Evolutionary conservation across 331 rosid genomes (phyloP), one percentile per base, ranked within the genome.

Genomic region (Arachis monticola): DNA sequence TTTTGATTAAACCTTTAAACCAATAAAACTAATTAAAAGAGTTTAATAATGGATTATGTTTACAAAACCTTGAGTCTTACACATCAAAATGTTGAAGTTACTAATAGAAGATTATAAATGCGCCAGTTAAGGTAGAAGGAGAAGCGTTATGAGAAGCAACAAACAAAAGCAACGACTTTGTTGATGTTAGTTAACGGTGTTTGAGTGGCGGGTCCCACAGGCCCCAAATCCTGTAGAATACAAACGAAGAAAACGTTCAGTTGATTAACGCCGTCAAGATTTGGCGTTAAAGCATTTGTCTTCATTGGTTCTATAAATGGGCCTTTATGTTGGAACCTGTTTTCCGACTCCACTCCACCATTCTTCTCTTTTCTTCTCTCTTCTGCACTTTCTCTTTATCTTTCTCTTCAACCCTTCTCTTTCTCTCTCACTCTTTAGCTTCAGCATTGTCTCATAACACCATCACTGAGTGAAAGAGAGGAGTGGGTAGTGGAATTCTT

Each of bases 291-390:
- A 17, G 35, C 62, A 2, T 69, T 32, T 58, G 70, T 64, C 78
- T 80, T 67, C 51, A 31, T 52, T 31, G 38, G 40, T 76, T 76
- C 90, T 90, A 88, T 93, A 91, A 80, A 88, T 74, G 72, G 88
- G 82, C 81, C 81, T 64, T 76, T 77, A 75, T 66, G 81, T 78
- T 72, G 85, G 81, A 77, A 86, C 83, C 84, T 73, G 85, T 82
- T 78, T 81, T 79, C 84, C 50, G 89, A 90, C 86, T 91, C 84
- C 85, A 78, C 82, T 46, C 76, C 79, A 40, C 80, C 17, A 58
- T 38, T 32, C 30, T 57, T 60, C 74, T 72, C 38, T 63, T 35
- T 35, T 5, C 4, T 35, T 35, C 40, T 35, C 40, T 35, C 40
- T 35, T 69, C 68, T 80, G 69, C 59, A 65, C 65, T 63, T 42